Evolutionary conservation across 2,329 filamentous ascomycete genomes (phyloP).

Genomic region (Zymoseptoria brevis): DNA sequence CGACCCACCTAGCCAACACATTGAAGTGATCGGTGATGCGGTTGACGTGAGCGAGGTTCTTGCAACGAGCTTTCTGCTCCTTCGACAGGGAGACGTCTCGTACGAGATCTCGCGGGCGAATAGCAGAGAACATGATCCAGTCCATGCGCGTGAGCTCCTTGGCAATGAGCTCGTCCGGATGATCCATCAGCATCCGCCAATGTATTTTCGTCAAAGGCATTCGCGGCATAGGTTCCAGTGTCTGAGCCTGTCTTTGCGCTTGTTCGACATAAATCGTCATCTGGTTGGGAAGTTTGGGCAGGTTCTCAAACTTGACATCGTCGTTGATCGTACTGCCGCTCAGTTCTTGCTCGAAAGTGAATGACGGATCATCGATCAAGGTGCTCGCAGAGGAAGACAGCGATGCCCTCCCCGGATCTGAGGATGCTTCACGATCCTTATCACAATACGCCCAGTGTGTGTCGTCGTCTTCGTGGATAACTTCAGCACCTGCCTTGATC

Average conservation of each 20-base stretch:
- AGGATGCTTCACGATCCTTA: slow-evolving; percentile 42
- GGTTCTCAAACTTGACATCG: slow-evolving; percentile 23
- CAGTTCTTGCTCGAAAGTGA: slow-evolving; percentile 23
- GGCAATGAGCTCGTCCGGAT: slow-evolving; percentile 75
- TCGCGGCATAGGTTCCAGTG: slow-evolving; percentile 61
- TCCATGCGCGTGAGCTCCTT: slow-evolving; percentile 91
- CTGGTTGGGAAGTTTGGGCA: slow-evolving; percentile 29
- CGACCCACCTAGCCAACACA: slow-evolving; percentile 49
- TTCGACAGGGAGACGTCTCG: slow-evolving; percentile 68
- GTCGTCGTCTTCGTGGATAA: slow-evolving; percentile 79
- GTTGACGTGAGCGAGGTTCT: slow-evolving; percentile 77
- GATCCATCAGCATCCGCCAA: slow-evolving; percentile 85
- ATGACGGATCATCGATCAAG: slow-evolving; percentile 28
- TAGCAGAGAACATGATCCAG: slow-evolving; percentile 96
- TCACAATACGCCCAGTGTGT: slow-evolving; percentile 86
- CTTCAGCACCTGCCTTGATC: slow-evolving; percentile 70
- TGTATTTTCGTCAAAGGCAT: slow-evolving; percentile 72
- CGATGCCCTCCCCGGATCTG: slow-evolving; percentile 32
- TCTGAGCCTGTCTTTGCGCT: slow-evolving; percentile 69
- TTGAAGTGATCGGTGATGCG: slow-evolving; percentile 83
- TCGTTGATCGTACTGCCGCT: slow-evolving; percentile 24
- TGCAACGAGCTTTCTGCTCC: slow-evolving; percentile 48
- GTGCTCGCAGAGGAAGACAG: slow-evolving; percentile 27
- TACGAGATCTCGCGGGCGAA: slow-evolving; percentile 84
- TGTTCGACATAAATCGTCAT: slow-evolving; percentile 63